Evolutionary conservation across 1,284 basidiomycete species (phyloP).

Genomic region (Melampsora larici-populina): DNA sequence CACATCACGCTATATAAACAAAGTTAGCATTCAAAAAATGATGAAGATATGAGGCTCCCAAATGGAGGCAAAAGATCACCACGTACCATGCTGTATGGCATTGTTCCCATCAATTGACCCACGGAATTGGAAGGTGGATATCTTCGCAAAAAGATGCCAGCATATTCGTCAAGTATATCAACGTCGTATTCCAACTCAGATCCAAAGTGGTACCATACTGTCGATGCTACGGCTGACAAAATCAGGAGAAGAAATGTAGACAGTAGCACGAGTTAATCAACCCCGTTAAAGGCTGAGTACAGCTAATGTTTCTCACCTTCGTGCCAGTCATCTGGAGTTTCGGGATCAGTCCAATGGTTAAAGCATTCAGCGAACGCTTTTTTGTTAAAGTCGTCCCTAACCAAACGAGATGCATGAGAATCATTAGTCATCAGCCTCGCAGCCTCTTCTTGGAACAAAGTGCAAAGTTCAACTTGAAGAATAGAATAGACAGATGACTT

Average conservation of each 20-base stretch:
- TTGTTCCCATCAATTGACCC: neutral
- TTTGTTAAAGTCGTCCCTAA: constrained; percentile 10
- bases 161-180: constrained; percentile 34
- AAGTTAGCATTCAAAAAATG: neutral
- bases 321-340: constrained; percentile 35
- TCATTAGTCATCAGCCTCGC: neutral
- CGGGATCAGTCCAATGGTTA: neutral
- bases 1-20: neutral
- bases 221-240: neutral
- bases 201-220: constrained; percentile 24
- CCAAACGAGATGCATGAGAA: neutral
- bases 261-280: neutral
- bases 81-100: constrained; percentile 14
- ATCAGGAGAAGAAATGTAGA: neutral
- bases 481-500: neutral
- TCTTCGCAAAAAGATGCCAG: constrained; percentile 16
- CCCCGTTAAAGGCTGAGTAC: no score
- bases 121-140: constrained; percentile 5
- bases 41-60: neutral
- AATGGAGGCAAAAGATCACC: neutral
- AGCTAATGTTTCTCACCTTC: constrained; percentile 2
- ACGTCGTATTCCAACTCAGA: neutral
- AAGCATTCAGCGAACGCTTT: constrained; percentile 29
- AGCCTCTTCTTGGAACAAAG: neutral
- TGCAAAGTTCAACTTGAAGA: neutral